Evolutionary conservation across 768 basidiomycete species (phyloP).

Genomic region (Neoboletus subvelutipes): DNA sequence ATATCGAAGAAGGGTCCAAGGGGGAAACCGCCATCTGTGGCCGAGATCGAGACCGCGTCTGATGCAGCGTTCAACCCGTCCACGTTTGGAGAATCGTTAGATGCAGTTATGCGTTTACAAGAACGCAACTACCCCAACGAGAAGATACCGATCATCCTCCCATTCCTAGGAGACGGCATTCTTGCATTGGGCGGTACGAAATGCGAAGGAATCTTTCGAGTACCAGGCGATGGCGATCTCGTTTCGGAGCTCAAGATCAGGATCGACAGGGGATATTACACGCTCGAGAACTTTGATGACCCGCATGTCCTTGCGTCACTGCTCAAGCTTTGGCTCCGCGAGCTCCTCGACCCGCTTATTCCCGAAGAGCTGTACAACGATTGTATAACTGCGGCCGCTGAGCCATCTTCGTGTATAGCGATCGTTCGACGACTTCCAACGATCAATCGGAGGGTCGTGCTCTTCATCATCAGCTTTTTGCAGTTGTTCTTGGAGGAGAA

Average conservation of each 20-base stretch:
- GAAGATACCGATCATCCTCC: conserved; percentile 88
- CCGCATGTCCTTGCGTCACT: conserved; percentile 88
- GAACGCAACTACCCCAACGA: conserved; percentile 81
- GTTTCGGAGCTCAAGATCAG: conserved; percentile 87
- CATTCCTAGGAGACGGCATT: conserved; percentile 91
- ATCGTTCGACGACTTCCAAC: conserved; percentile 80
- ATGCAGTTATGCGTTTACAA: conserved; percentile 80
- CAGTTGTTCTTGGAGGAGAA: conserved; percentile 84
- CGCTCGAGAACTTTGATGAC: conserved; percentile 85
- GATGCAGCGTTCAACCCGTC: conserved; percentile 95
- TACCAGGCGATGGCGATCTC: conserved; percentile 87
- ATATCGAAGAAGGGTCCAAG: conserved; percentile 84
- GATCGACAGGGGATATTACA: conserved; percentile 90
- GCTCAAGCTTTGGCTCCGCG: conserved; percentile 91
- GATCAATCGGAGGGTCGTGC: conserved; percentile 80
- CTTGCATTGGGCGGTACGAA: conserved; percentile 83
- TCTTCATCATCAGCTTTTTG: conserved; percentile 88
- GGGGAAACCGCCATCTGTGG: conserved; percentile 75
- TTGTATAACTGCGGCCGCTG: conserved; percentile 68
- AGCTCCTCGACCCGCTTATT: conserved; percentile 88
- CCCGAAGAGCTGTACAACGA: conserved; percentile 92
- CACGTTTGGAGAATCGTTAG: conserved; percentile 88
- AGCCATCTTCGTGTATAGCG: conserved; percentile 66
- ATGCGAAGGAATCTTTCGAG: conserved; percentile 89
- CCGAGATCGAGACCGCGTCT: conserved; percentile 93